Conservation (phyloP, 805 yeast species). For the Saccharomycopsis selenospora region DNA sequence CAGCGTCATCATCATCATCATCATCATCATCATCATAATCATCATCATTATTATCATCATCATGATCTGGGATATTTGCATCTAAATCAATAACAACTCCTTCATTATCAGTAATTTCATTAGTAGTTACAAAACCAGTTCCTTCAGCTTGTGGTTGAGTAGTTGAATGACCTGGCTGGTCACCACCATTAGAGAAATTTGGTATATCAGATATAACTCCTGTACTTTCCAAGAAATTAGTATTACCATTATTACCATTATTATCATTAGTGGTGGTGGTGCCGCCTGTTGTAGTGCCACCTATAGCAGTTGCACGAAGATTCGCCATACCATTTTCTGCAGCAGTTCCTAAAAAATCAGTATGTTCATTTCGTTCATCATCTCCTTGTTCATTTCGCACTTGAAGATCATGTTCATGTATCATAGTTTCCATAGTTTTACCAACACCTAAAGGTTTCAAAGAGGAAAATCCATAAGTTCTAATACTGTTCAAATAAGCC, state of each 20-base stretch:
- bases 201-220: conserved; percentile 8
- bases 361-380: neutral
- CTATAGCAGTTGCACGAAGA: conserved; percentile 22
- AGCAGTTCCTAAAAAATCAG: conserved; percentile 12
- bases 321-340: conserved; percentile 17
- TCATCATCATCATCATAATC: conserved; percentile 9
- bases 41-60: conserved; percentile 12
- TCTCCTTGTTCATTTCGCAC: conserved; percentile 26
- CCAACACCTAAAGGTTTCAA: conserved; percentile 54
- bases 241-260: conserved; percentile 20
- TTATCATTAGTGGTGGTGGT: conserved; percentile 11
- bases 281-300: conserved; percentile 22
- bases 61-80: conserved; percentile 25
- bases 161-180: neutral
- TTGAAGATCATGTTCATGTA: conserved; percentile 27
- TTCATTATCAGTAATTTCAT: conserved; percentile 13
- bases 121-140: conserved; percentile 14
- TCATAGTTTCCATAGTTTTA: conserved; percentile 42
- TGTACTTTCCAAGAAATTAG: neutral
- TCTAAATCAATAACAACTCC: conserved; percentile 25
- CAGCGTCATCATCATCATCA: conserved; percentile 18
- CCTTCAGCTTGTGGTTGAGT: conserved; percentile 21
- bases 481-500: conserved; percentile 25
- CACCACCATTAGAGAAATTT: too few relatives aligned
- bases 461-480: conserved; percentile 40